phyloP scores from a whole-genome alignment of 2,329 filamentous ascomycete species.

The Diaporthe sp. region DNA sequence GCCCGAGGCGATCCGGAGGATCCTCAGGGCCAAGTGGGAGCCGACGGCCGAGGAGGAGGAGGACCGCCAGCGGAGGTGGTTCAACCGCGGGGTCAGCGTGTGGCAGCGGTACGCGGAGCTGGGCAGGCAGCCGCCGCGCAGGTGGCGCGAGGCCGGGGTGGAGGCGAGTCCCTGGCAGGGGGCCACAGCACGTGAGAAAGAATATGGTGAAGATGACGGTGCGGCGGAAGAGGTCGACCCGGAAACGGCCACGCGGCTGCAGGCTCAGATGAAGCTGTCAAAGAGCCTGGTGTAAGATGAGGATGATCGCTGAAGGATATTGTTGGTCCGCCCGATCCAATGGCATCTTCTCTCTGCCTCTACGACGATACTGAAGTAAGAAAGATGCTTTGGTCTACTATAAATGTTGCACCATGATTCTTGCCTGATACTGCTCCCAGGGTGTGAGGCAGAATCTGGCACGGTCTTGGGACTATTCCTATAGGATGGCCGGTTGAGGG shows the following conservation, averaged over 20 bases:
- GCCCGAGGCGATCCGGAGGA: conserved; percentile 87
- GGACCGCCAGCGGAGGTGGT: conserved; percentile 72
- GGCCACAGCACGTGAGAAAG: conserved; percentile 42
- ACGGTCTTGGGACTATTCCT: conserved; percentile 2
- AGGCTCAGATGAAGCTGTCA: conserved; percentile 39
- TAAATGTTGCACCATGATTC: background rate
- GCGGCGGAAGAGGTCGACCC: conserved; percentile 43
- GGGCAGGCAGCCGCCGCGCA: conserved; percentile 72
- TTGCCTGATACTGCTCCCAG: background rate
- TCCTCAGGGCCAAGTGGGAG: conserved; percentile 84
- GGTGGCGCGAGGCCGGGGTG: conserved; percentile 71
- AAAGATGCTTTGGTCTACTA: background rate
- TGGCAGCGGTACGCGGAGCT: conserved; percentile 73
- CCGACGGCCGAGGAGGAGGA: conserved; percentile 70
- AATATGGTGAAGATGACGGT: conserved; percentile 42
- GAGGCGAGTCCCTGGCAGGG: conserved; percentile 54
- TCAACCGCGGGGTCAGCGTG: conserved; percentile 70
- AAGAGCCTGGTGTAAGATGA: conserved; percentile 39
- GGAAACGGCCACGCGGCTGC: conserved; percentile 35
- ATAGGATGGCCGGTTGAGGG: conserved; percentile 5
- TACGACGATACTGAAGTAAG: background rate
- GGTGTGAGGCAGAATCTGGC: background rate
- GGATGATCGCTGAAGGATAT: background rate
- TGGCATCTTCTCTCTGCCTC: background rate
- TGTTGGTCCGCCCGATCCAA: background rate